Evolutionary conservation across 2,329 filamentous ascomycete species (phyloP).

Genomic region (Macrophomina tecta): DNA sequence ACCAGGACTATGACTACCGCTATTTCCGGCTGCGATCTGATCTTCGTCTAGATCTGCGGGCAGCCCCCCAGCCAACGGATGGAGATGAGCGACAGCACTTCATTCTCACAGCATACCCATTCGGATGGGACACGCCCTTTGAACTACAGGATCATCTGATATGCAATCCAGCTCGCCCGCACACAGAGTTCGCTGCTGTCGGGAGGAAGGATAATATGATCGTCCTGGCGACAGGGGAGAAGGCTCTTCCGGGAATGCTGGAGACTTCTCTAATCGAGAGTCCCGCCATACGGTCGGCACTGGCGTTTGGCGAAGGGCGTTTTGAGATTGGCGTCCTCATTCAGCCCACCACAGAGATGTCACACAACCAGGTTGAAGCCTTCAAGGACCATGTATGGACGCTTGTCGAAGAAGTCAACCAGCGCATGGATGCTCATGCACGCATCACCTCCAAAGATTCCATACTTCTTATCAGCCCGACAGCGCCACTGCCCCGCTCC

Average conservation of each 20-base stretch:
- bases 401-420: slow-evolving; percentile 35
- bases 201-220: slow-evolving; percentile 45
- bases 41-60: slow-evolving; percentile 38
- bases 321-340: slow-evolving; percentile 35
- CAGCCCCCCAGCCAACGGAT: slow-evolving; percentile 29
- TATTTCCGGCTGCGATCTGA: slow-evolving; percentile 39
- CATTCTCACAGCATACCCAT: slow-evolving; percentile 33
- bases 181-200: slow-evolving; percentile 36
- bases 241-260: slow-evolving; percentile 35
- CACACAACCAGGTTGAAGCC: not conserved
- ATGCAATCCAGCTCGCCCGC: slow-evolving; percentile 32
- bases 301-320: slow-evolving; percentile 35
- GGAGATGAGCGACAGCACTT: slow-evolving; percentile 31
- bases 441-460: slow-evolving; percentile 32
- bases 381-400: slow-evolving; percentile 35
- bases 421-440: slow-evolving; percentile 34
- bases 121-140: slow-evolving; percentile 37
- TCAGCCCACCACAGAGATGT: slow-evolving; percentile 29
- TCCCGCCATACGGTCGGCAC: slow-evolving; percentile 26
- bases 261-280: slow-evolving; percentile 31
- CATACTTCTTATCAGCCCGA: slow-evolving; percentile 29
- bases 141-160: slow-evolving; percentile 43
- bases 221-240: slow-evolving; percentile 41
- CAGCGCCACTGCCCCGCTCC: slow-evolving; percentile 31
- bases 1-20: slow-evolving; percentile 40